Evolutionary conservation across 2,329 filamentous ascomycete genomes (phyloP), one percentile per base, ranked within the genome.

Genomic region (Lasiodiplodia hormozganensis): DNA sequence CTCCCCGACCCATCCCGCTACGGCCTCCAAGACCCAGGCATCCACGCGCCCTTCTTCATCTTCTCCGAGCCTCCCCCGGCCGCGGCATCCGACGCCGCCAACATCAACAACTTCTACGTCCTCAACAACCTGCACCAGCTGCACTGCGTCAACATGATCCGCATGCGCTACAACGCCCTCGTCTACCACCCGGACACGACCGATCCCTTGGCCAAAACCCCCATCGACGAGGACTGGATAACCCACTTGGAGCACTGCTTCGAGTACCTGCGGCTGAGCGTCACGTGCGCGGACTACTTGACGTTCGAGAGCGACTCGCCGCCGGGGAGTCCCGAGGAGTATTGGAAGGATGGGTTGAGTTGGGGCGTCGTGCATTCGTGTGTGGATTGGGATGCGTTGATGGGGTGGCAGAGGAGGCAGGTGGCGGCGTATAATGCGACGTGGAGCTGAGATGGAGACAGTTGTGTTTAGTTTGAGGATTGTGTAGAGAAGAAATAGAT

Each of bases 171-270:
- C 54, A 58, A 58, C 34, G 14, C 34, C 10, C 54, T 58, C 11
- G 34, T 58, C 34, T 58, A 58, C 54, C 5, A 14, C 10, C 10
- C 34, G 0, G 54, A 40, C 16, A 6, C 25, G 5, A 31, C 31
- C 1, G 23, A 58, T 4, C 54, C 54, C 3, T 8, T 58, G 10
- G 34, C 18, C 1, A 10, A 21, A 4, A 58, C 54, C 2, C 54
- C 54, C 0, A 25, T 58, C 12, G 54, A 58, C 21, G 34, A 11
- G 10, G 54, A 58, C 28, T 58, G 54, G 54, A 58, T 58, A 34
- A 58, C 54, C n/a, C 81, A 83, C 58, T 67, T 81, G 1, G 73
- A 72, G 53, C 80, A 83, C 67, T 83, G 81, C 74, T 79, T 82
- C 69, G 79, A 81, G 49, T 80, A 80, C 56, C 68, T 80, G 8